These are phyloP conservation scores for Diphasiastrum complanatum DNA, from an alignment of 83 land plant genomes.

Conservation along the genomic window DNA sequence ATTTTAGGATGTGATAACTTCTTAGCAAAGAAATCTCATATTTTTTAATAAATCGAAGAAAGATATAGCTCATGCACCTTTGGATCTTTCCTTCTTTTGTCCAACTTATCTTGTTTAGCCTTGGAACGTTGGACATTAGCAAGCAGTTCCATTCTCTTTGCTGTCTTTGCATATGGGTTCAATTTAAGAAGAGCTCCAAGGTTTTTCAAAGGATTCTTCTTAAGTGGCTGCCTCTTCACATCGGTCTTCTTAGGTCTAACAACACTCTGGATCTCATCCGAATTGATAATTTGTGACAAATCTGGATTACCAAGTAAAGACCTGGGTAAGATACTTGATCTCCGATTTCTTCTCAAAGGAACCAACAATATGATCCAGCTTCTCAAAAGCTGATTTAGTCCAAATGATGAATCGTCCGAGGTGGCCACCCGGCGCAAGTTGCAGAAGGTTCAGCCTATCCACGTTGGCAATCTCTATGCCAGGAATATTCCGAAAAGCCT, in stretches of 20 bases:
- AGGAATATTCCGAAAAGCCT: slow-evolving; percentile 82
- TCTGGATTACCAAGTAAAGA: not conserved
- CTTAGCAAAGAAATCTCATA: too few species aligned
- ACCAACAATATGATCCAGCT: slow-evolving; percentile 68
- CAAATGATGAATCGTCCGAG: slow-evolving; percentile 77
- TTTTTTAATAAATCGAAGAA: too few species aligned
- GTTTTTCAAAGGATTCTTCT: slow-evolving; percentile 15
- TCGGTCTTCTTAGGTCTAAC: slow-evolving; percentile 11
- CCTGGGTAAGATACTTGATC: too few species aligned
- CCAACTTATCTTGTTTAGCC: not conserved
- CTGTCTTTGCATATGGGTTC: slow-evolving; percentile 11
- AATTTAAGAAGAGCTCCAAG: not conserved
- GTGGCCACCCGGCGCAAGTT: slow-evolving; percentile 92
- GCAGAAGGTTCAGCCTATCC: slow-evolving; percentile 64
- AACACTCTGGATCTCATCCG: too few species aligned
- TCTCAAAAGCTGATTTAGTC: slow-evolving; percentile 87
- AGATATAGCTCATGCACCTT: not conserved
- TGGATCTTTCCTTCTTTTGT: not conserved
- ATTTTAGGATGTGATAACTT: too few species aligned
- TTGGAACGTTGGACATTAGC: not conserved
- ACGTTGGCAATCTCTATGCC: slow-evolving; percentile 73
- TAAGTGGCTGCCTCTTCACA: slow-evolving; percentile 10
- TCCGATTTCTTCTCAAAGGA: slow-evolving; percentile 47
- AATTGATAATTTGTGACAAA: slow-evolving; percentile 5
- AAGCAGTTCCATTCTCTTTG: too few species aligned